phyloP scores from a whole-genome alignment of 2,329 filamentous ascomycete genomes.

The Trichoderma harzianum region DNA sequence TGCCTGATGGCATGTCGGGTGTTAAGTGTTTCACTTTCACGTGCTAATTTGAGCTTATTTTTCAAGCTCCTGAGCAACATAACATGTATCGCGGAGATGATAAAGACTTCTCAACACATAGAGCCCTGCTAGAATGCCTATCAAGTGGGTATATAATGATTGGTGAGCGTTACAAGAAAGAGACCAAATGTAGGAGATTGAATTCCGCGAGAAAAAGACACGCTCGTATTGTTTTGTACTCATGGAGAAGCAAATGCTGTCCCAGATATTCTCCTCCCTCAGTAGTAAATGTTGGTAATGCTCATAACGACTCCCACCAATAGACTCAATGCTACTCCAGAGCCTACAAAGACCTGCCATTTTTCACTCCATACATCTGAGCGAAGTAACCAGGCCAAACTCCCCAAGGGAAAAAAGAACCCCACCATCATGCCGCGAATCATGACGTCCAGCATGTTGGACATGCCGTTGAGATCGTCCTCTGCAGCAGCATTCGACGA shows the following conservation, averaged over 20 bases:
- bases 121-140: background rate
- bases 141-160: background rate
- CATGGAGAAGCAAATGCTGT: background rate
- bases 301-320: slow-evolving; percentile 66
- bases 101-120: background rate
- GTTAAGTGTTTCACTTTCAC: background rate
- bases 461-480: slow-evolving; percentile 50
- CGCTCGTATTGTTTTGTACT: background rate
- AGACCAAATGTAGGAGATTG: background rate
- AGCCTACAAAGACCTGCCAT: slow-evolving; percentile 80
- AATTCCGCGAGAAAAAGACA: background rate
- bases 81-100: background rate
- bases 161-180: background rate
- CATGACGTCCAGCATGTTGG: slow-evolving; percentile 71
- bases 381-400: slow-evolving; percentile 77
- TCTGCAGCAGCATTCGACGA: slow-evolving; percentile 37
- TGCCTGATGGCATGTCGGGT: background rate
- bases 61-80: background rate
- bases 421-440: slow-evolving; percentile 85
- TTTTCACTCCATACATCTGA: slow-evolving; percentile 83
- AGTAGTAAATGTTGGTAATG: slow-evolving; percentile 32
- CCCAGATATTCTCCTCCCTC: background rate
- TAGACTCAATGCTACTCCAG: slow-evolving; percentile 77
- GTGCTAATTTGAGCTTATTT: background rate
- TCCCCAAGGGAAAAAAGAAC: slow-evolving; percentile 92